phyloP scores from a whole-genome alignment of 2,329 filamentous ascomycete genomes.

The Fusarium armeniacum region DNA sequence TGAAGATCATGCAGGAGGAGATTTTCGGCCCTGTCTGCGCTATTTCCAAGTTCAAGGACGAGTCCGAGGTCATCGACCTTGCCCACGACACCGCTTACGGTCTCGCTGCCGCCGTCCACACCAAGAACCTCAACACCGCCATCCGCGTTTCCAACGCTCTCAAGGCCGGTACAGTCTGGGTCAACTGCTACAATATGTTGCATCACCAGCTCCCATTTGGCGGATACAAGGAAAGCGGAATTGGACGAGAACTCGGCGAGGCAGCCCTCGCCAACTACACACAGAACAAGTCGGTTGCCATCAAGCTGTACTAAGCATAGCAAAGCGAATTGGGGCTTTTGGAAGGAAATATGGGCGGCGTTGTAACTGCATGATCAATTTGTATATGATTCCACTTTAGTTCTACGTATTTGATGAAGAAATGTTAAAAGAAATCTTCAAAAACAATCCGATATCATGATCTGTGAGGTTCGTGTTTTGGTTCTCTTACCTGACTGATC shows the following conservation, averaged over 20 bases:
- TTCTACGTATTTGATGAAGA: conserved; percentile 37
- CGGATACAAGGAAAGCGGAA: conserved; percentile 83
- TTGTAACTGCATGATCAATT: conserved; percentile 43
- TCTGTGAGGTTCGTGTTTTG: conserved; percentile 11
- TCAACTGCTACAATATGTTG: conserved; percentile 77
- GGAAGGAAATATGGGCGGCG: conserved; percentile 37
- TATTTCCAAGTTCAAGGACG: conserved; percentile 87
- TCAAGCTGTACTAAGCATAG: conserved; percentile 55
- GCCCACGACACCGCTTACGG: conserved; percentile 85
- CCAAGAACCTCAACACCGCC: conserved; percentile 83
- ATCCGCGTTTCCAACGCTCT: conserved; percentile 82
- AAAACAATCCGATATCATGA: conserved; percentile 7
- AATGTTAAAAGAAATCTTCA: conserved; percentile 39
- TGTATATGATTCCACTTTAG: conserved; percentile 46
- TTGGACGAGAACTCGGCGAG: conserved; percentile 82
- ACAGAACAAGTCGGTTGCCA: conserved; percentile 75
- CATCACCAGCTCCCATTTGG: conserved; percentile 77
- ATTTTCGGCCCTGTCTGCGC: conserved; percentile 91
- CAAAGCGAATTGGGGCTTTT: conserved; percentile 22
- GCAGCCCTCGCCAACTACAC: conserved; percentile 76
- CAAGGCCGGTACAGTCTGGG: conserved; percentile 76
- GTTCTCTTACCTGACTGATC: conserved; percentile 12
- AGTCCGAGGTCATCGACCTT: conserved; percentile 81
- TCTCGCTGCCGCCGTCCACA: conserved; percentile 87
- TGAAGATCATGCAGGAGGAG: conserved; percentile 94